These are phyloP conservation scores for Dillenia suffruticosa DNA, from an alignment of 164 flowering plant genomes.

Conservation along the genomic window DNA sequence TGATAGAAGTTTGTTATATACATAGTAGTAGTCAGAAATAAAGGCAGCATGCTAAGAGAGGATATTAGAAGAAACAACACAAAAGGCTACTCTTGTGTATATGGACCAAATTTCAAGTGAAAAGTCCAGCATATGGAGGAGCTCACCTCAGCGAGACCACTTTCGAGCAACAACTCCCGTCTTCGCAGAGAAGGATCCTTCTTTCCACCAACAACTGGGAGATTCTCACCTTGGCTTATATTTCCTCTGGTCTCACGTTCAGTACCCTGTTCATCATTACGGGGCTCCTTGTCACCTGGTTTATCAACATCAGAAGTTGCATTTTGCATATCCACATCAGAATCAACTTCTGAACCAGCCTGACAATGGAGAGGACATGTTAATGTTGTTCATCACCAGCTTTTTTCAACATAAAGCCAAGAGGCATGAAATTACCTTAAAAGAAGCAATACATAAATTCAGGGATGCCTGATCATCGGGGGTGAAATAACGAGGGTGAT, in stretches of 20 bases:
- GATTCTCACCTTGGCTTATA: slow-evolving; percentile 15
- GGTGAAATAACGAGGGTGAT: slow-evolving; percentile 69
- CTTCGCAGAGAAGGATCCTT: slow-evolving; percentile 80
- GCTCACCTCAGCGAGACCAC: slow-evolving; percentile 95
- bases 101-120: too few species aligned
- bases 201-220: slow-evolving; percentile 59
- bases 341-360: slow-evolving; percentile 31
- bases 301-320: slow-evolving; percentile 23
- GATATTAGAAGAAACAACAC: too few species aligned
- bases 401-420: not conserved
- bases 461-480: slow-evolving; percentile 65
- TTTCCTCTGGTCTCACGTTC: slow-evolving; percentile 15
- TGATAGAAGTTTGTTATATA: too few species aligned
- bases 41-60: too few species aligned
- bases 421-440: slow-evolving; percentile 40
- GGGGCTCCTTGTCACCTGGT: slow-evolving; percentile 19
- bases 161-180: slow-evolving; percentile 66
- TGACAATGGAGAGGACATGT: slow-evolving; percentile 9
- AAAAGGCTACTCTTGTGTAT: too few species aligned
- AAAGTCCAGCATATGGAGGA: not conserved
- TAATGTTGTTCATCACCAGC: too few species aligned
- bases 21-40: too few species aligned
- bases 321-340: slow-evolving; percentile 12
- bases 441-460: slow-evolving; percentile 60
- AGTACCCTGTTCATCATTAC: slow-evolving; percentile 15